phyloP scores from a whole-genome alignment of 2,329 filamentous ascomycete species.

The Trichoderma harzianum region DNA sequence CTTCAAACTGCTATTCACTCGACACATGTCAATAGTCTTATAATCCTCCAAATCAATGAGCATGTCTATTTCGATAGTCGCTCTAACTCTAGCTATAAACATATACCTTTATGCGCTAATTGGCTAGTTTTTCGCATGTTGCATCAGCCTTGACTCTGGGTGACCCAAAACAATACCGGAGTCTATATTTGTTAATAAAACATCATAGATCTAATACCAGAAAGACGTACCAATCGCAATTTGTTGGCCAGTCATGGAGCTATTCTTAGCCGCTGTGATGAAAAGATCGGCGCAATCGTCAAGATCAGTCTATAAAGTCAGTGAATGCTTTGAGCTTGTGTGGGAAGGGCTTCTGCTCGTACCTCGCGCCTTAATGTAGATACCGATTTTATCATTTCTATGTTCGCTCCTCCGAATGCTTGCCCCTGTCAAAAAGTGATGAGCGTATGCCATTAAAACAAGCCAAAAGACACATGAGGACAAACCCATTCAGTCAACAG shows the following conservation, averaged over 20 bases:
- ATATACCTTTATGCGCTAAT: background rate
- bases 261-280: conserved; percentile 3
- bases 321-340: background rate
- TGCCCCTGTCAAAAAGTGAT: background rate
- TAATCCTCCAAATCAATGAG: background rate
- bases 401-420: background rate
- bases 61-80: background rate
- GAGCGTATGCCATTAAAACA: background rate
- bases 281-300: conserved; percentile 8
- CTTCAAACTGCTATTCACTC: background rate
- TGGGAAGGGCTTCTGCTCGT: background rate
- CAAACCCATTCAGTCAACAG: conserved; percentile 15
- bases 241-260: conserved; percentile 14
- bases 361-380: conserved; percentile 9
- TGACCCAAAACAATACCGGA: conserved; percentile 1
- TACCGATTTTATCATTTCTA: background rate
- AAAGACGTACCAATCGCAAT: conserved; percentile 4
- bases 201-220: no score
- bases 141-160: background rate
- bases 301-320: background rate
- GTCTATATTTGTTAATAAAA: background rate
- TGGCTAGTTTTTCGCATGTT: background rate
- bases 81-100: background rate
- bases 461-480: background rate
- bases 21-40: background rate